These are phyloP conservation scores for Wickerhamiella sergipiensis DNA, from an alignment of 805 yeast species.

Conservation along the genomic window DNA sequence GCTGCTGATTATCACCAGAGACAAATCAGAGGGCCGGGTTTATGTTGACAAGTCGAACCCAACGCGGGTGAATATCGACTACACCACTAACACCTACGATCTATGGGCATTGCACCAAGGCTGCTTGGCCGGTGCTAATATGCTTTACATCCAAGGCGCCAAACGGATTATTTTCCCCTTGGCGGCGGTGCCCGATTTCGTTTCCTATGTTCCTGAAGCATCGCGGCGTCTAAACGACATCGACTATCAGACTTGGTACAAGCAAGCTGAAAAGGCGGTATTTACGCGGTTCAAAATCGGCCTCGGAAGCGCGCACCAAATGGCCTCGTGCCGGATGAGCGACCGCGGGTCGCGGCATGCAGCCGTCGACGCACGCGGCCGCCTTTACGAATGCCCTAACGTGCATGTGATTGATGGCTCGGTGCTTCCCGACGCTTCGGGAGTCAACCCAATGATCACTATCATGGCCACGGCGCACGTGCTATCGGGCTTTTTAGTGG, in stretches of 20 bases:
- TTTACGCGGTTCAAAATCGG: slow-evolving; percentile 22
- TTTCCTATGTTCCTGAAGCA: slow-evolving; percentile 19
- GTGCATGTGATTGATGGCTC: slow-evolving; percentile 39
- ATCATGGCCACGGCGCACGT: slow-evolving; percentile 36
- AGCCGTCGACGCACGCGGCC: slow-evolving; percentile 33
- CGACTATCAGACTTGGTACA: slow-evolving; percentile 28
- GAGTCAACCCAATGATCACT: slow-evolving; percentile 41
- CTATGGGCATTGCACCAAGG: slow-evolving; percentile 29
- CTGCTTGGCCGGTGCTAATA: slow-evolving; percentile 29
- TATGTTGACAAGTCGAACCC: slow-evolving; percentile 26
- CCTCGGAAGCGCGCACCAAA: slow-evolving; percentile 41
- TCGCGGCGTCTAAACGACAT: slow-evolving; percentile 30
- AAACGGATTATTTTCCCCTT: slow-evolving; percentile 25
- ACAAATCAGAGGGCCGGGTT: slow-evolving; percentile 28
- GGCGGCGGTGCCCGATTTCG: slow-evolving; percentile 29
- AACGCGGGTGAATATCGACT: slow-evolving; percentile 25
- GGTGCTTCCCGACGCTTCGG: slow-evolving; percentile 39
- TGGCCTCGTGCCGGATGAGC: slow-evolving; percentile 37
- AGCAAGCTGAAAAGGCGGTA: slow-evolving; percentile 7
- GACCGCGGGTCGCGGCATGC: slow-evolving; percentile 29
- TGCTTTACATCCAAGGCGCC: slow-evolving; percentile 38
- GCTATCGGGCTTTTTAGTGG: slow-evolving; percentile 28
- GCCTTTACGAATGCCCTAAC: slow-evolving; percentile 34
- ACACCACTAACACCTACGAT: slow-evolving; percentile 31
- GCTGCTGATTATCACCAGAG: slow-evolving; percentile 35